A percentile compares a stretch with the other conserved stretches of the same genome.
Conservation (phyloP, 2,329 filamentous ascomycete genomes). For the Aureobasidium sp. region DNA sequence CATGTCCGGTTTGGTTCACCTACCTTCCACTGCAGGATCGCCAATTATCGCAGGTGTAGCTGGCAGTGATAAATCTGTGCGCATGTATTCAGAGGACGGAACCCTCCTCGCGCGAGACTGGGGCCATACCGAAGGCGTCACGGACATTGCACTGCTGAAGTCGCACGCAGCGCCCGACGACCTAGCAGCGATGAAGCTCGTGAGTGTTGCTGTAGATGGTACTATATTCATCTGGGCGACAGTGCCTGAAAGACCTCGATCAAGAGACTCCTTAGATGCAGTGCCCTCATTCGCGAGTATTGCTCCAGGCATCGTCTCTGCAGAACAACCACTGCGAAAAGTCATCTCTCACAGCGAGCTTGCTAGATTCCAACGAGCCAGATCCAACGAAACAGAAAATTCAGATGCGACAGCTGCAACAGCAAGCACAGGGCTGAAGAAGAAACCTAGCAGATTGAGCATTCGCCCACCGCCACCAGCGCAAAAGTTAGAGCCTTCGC, state of each 20-base stretch:
- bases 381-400: conserved; percentile 32
- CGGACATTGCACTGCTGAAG: conserved; percentile 60
- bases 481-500: conserved; percentile 19
- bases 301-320: conserved; percentile 31
- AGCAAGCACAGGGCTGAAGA: conserved; percentile 46
- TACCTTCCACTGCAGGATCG: conserved; percentile 48
- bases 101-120: conserved; percentile 78
- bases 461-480: conserved; percentile 6
- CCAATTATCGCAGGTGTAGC: conserved; percentile 78
- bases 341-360: conserved; percentile 83
- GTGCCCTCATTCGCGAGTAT: conserved; percentile 11
- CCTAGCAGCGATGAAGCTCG: conserved; percentile 39
- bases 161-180: conserved; percentile 17
- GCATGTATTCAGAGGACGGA: conserved; percentile 78
- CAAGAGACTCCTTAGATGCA: background rate
- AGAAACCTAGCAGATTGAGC: conserved; percentile 28
- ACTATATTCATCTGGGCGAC: conserved; percentile 43
- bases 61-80: conserved; percentile 89
- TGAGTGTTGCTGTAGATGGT: conserved; percentile 43
- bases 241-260: conserved; percentile 17
- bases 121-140: conserved; percentile 91
- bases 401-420: conserved; percentile 34
- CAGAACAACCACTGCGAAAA: conserved; percentile 68
- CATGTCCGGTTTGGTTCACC: conserved; percentile 64
- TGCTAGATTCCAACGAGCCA: conserved; percentile 60